Base-by-base conservation (phyloP, 306 rosid genomes). In the Erythrophleum fordii region DNA sequence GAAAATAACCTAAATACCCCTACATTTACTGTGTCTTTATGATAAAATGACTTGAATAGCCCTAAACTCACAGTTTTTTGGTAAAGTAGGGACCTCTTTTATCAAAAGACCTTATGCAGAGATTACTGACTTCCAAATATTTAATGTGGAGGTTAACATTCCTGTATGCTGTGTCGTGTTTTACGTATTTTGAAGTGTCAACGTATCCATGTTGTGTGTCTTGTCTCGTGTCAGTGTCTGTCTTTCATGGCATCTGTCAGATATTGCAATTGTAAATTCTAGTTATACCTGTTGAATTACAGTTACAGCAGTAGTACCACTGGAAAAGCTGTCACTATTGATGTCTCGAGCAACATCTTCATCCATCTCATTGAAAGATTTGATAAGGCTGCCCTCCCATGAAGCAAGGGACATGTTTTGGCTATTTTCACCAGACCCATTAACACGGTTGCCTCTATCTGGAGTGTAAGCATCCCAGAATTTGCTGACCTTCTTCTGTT, bases 251-350 rank as follows among this genome's bases (percentile, higher is more conserved):
- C 11, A 39, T 71, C 3, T n/a, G 11, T 31, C 11, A 66, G 64
- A 12, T 20, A 17, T 69, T 31, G 61, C 25, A 65, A 80, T 45
- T 23, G 5, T 65, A 58, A 70, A 78, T 28, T 44, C 69, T 45
- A 60, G 16, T 69, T 53, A 9, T 85, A 95, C 99, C 98, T 89
- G 90, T 89, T 88, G 92, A 71, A 95, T 79, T 23, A 93, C 39
- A 41, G 90, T 86, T 28, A 95, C 93, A 23, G 96, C 97, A 20
- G 95, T 91, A 42, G 89, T 82, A 5, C 99, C 98, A 12, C 99
- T 95, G 56, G 86, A 73, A 78, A 73, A 91, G 75, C 88, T 80
- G 62, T 87, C 91, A 0, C 68, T 74, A 56, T 82, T 69, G 53
- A 89, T 65, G 41, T 90, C 92, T 3, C 1, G 53, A 60, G 85